A percentile compares a stretch with the other conserved stretches of the same genome.
Evolutionary conservation across 2,329 filamentous ascomycete species (phyloP).

Genomic region (Nannizziopsis barbatae): DNA sequence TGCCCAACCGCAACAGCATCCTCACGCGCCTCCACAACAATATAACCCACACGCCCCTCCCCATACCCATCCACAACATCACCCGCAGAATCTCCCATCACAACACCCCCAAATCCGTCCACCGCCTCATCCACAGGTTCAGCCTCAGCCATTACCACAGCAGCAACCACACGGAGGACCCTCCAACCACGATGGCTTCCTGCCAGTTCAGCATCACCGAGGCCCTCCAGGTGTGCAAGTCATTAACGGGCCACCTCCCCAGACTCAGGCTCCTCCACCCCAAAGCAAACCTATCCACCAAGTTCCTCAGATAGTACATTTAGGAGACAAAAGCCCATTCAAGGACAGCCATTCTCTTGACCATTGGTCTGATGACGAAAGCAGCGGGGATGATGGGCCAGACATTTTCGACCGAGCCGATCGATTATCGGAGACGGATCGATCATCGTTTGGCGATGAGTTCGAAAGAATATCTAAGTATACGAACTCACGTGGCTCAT

Average conservation of each 20-base stretch:
- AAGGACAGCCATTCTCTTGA: constrained; percentile 10
- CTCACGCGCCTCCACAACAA: constrained; percentile 3
- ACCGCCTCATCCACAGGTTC: neutral
- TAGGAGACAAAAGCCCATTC: constrained; percentile 7
- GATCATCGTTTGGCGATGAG: constrained; percentile 18
- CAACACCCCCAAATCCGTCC: neutral
- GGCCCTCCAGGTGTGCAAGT: constrained; percentile 7
- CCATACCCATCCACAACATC: neutral
- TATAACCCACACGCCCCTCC: neutral
- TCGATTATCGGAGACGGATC: constrained; percentile 23
- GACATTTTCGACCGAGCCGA: constrained; percentile 21
- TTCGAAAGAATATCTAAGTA: constrained; percentile 8
- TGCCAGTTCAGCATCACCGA: neutral
- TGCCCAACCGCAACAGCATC: constrained; percentile 2
- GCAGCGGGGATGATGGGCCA: constrained; percentile 25
- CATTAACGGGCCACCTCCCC: constrained; percentile 1
- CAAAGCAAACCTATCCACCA: constrained; percentile 5
- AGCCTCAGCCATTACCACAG: neutral
- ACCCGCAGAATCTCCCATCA: neutral
- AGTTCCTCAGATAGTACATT: constrained; percentile 13
- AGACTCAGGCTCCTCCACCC: neutral
- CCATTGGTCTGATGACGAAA: constrained; percentile 17
- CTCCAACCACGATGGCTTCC: neutral
- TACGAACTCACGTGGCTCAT: constrained; percentile 13
- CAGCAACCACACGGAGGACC: neutral